These are phyloP conservation scores for Drechslerella coelobrocha DNA, from an alignment of 2,329 filamentous ascomycete genomes.

Conservation along the genomic window DNA sequence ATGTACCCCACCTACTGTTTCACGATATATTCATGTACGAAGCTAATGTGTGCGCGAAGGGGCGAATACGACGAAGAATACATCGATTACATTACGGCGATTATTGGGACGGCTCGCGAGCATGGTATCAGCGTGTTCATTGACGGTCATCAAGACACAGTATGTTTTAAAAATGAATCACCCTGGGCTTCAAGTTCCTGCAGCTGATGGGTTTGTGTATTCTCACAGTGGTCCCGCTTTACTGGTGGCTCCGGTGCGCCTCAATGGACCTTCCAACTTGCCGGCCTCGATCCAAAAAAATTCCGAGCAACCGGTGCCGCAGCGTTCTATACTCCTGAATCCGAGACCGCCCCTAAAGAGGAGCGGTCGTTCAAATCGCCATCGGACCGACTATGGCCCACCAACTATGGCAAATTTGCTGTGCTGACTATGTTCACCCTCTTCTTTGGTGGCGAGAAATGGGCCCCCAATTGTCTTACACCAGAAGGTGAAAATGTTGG, in stretches of 20 bases:
- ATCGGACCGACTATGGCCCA: constrained; percentile 74
- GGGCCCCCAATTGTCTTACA: constrained; percentile 74
- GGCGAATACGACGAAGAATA: constrained; percentile 58
- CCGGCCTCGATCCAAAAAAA: constrained; percentile 57
- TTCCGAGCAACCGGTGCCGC: constrained; percentile 52
- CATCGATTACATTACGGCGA: constrained; percentile 58
- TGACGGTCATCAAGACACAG: constrained; percentile 60
- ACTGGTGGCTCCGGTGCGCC: constrained; percentile 60
- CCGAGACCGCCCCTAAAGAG: constrained; percentile 41
- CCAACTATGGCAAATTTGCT: constrained; percentile 88
- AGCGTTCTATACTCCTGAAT: constrained; percentile 47
- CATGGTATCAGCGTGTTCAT: constrained; percentile 60
- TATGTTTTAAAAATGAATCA: constrained; percentile 36
- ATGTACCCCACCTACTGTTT: constrained; percentile 10
- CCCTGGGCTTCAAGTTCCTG: no score
- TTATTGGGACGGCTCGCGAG: constrained; percentile 58
- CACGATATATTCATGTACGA: background rate
- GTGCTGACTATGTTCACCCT: constrained; percentile 91
- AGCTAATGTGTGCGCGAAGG: constrained; percentile 14
- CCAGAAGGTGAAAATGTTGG: constrained; percentile 88
- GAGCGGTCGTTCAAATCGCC: constrained; percentile 52
- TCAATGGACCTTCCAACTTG: constrained; percentile 60
- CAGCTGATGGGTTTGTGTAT: no score
- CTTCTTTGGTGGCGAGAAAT: constrained; percentile 89
- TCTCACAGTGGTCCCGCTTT: constrained; percentile 58